Conservation (phyloP, 2,329 filamentous ascomycete genomes). For the Verticillium isaacii region DNA sequence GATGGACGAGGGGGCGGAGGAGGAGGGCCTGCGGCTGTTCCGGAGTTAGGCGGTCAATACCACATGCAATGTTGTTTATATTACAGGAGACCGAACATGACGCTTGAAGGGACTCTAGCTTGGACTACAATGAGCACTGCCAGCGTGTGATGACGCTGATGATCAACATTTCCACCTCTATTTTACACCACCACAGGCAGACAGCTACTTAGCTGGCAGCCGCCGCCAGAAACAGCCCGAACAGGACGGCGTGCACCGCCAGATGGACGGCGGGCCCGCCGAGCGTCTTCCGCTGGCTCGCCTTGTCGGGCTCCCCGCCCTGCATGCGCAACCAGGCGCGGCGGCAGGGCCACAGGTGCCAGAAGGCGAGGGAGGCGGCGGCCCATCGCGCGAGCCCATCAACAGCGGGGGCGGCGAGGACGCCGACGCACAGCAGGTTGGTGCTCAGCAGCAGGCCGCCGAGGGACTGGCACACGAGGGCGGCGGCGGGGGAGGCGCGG, state of each 20-base stretch:
- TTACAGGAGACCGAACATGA: neutral
- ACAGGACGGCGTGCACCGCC: conserved; percentile 31
- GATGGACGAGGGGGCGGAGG: conserved; percentile 46
- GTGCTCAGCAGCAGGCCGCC: conserved; percentile 42
- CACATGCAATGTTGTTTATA: neutral
- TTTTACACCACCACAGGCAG: too few species aligned
- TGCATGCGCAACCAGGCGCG: conserved; percentile 33
- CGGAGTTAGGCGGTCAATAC: conserved; percentile 24
- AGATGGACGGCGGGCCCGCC: conserved; percentile 44
- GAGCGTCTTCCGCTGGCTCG: conserved; percentile 21
- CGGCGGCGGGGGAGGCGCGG: conserved; percentile 30
- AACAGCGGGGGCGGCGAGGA: conserved; percentile 24
- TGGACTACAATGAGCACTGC: too few species aligned
- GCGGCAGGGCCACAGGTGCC: conserved; percentile 43
- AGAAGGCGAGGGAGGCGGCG: conserved; percentile 37
- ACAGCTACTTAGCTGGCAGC: too few species aligned
- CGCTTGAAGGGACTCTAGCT: too few species aligned
- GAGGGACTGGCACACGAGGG: conserved; percentile 40
- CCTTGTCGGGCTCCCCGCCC: conserved; percentile 8
- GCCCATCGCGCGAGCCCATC: conserved; percentile 26
- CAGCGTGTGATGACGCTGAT: too few species aligned
- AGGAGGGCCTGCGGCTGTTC: conserved; percentile 50
- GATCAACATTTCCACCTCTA: too few species aligned
- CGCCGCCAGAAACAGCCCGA: conserved; percentile 25
- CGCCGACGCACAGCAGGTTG: conserved; percentile 35